Percentiles rank a stretch among this genome's conserved stretches.
phyloP scores from a whole-genome alignment of 176 grass and related monocot genomes.

The Urochloa ruziziensis region DNA sequence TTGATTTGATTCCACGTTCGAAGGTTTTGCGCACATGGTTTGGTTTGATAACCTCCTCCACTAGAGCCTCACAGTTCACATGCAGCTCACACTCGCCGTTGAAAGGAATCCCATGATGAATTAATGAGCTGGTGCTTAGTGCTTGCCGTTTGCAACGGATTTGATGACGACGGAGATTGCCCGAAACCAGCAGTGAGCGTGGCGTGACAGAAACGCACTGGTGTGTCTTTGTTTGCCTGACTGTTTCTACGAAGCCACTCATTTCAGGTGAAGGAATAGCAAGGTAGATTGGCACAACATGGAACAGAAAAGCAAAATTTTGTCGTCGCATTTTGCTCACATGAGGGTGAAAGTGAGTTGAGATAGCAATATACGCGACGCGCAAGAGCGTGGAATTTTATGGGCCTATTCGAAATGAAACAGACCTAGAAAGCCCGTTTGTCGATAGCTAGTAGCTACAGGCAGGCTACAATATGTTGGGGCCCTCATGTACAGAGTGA shows the following conservation, averaged over 20 bases:
- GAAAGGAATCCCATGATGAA: conserved; percentile 39
- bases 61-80: conserved; percentile 1
- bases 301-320: not conserved
- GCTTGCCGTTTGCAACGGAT: not conserved
- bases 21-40: not conserved
- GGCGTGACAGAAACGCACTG: not conserved
- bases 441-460: not conserved
- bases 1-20: conserved; percentile 16
- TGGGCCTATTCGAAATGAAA: not conserved
- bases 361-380: not conserved
- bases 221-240: not conserved
- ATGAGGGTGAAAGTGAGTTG: not conserved
- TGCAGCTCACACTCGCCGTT: conserved; percentile 24
- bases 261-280: not conserved
- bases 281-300: not conserved
- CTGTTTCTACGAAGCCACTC: not conserved
- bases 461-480: not conserved
- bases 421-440: not conserved
- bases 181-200: not conserved
- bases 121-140: conserved; percentile 26
- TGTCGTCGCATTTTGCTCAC: not conserved
- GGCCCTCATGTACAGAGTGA: too few species aligned
- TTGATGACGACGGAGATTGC: not conserved
- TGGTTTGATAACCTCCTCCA: conserved; percentile 16
- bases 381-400: not conserved